Evolutionary conservation across 1,284 basidiomycete species (phyloP).

Genomic region (Farysia itapuensis): DNA sequence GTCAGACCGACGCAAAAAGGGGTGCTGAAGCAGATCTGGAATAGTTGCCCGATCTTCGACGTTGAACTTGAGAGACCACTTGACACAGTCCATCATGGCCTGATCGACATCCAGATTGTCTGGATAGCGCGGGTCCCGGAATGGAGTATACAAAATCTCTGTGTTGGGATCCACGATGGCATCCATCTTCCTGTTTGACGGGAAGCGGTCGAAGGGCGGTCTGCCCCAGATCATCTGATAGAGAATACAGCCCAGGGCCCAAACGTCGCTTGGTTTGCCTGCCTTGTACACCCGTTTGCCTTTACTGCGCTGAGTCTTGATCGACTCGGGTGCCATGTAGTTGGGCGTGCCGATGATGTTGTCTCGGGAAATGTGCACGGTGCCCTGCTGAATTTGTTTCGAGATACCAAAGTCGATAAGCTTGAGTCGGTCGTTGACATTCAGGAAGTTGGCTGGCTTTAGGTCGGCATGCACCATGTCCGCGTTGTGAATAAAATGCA

Average conservation of each 20-base stretch:
- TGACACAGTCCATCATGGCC: slow-evolving; percentile 73
- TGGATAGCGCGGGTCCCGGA: slow-evolving; percentile 65
- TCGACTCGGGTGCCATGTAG: slow-evolving; percentile 60
- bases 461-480: slow-evolving; percentile 58
- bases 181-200: slow-evolving; percentile 86
- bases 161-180: slow-evolving; percentile 76
- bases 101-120: slow-evolving; percentile 65
- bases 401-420: slow-evolving; percentile 97
- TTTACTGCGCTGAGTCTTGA: slow-evolving; percentile 51
- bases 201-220: slow-evolving; percentile 84
- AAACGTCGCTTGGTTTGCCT: slow-evolving; percentile 70
- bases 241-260: slow-evolving; percentile 93
- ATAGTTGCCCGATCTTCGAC: slow-evolving; percentile 80
- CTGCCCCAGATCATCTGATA: slow-evolving; percentile 94
- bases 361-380: slow-evolving; percentile 58
- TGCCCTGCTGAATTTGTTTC: slow-evolving; percentile 69
- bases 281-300: slow-evolving; percentile 60
- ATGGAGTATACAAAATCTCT: slow-evolving; percentile 74
- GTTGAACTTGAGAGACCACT: slow-evolving; percentile 72
- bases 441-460: slow-evolving; percentile 67
- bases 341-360: slow-evolving; percentile 59
- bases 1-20: slow-evolving; percentile 56
- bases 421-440: slow-evolving; percentile 83
- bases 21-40: slow-evolving; percentile 65
- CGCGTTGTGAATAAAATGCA: slow-evolving; percentile 58